Conservation (phyloP, 352 stramenopile genomes). For the Globisporangium polare region DNA sequence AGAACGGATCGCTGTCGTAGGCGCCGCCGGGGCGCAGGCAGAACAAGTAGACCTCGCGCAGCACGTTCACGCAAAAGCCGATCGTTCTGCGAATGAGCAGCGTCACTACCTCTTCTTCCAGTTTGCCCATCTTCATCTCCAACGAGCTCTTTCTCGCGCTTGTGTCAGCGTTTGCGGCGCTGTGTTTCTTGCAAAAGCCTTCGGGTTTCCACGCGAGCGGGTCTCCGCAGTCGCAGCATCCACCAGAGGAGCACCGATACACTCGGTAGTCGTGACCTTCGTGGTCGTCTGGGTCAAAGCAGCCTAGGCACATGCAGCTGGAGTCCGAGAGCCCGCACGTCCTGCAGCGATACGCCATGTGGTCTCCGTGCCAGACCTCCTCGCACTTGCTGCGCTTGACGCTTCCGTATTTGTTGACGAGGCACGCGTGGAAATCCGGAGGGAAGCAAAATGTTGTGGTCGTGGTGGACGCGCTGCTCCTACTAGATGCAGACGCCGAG, state of each 20-base stretch:
- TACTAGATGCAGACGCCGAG: not conserved
- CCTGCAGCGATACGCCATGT: conserved; percentile 82
- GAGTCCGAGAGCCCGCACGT: conserved; percentile 84
- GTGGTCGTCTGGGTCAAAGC: conserved; percentile 77
- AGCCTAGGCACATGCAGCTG: conserved; percentile 82
- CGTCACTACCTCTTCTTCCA: conserved; percentile 40
- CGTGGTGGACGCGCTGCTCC: not conserved
- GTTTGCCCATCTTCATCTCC: conserved; percentile 27
- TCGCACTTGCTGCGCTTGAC: conserved; percentile 77
- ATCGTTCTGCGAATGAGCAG: conserved; percentile 40
- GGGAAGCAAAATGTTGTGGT: conserved; percentile 29
- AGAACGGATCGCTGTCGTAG: conserved; percentile 31
- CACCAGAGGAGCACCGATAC: conserved; percentile 75
- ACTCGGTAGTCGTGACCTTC: conserved; percentile 80
- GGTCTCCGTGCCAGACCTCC: conserved; percentile 84
- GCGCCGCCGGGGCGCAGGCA: conserved; percentile 33
- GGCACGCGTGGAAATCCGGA: conserved; percentile 38
- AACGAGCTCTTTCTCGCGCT: not conserved
- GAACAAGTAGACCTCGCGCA: conserved; percentile 50
- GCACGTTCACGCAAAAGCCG: conserved; percentile 53
- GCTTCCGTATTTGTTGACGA: conserved; percentile 51
- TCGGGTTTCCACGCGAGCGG: conserved; percentile 70
- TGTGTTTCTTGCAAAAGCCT: conserved; percentile 78
- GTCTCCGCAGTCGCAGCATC: conserved; percentile 82
- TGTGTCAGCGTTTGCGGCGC: conserved; percentile 3